Evolutionary conservation across 305 asterid genomes (phyloP), one percentile per base, ranked within the genome.

Genomic region (Petunia hybrid): DNA sequence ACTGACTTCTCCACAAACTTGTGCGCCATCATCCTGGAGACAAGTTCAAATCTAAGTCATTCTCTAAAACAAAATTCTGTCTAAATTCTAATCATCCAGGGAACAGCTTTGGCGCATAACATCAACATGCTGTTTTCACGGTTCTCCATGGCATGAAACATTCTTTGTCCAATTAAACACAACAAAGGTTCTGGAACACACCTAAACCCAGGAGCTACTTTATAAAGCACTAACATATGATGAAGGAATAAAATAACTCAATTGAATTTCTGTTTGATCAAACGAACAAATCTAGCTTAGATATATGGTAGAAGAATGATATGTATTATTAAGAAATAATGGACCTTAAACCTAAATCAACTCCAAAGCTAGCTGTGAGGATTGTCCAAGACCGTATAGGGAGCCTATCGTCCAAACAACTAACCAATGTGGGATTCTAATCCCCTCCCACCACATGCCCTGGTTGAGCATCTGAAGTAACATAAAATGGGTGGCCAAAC

Each of bases 1-100:
- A 77, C 83, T 14, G 98, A 92, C 85, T 94, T 95, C 85, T 91
- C 89, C 80, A 96, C 99, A 87, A 96, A 87, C 86, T 96, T 96
- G 89, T 96, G 99, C 80, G 98, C 99, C 90, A 96, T 86, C 99
- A 93, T 92, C 93, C 99, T 96, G 90, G 83, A 62, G 76, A 81
- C 31, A 63, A 71, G 51, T 40, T 63, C 5, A 77, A 75, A 69
- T 65, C 41, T 14, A 80, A 40, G 79, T 69, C 74, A 38, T 56
- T 42, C 81, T 8, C 51, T 31, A 59, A 51, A 60, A 55, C 59
- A 84, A 62, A 42, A 42, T 61, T 35, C 62, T 38, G 31, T 61
- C 57, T 68, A 76, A 63, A 14, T 70, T 61, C 78, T 78, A 75
- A 64, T 83, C 57, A 66, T n/a, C 2, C 8, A 12, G 41, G 51